Percentiles rank a stretch among this genome's conserved stretches.
These are phyloP conservation scores for Zychaea mexicana DNA, from an alignment of 371 early-diverging fungal species.

Conservation along the genomic window DNA sequence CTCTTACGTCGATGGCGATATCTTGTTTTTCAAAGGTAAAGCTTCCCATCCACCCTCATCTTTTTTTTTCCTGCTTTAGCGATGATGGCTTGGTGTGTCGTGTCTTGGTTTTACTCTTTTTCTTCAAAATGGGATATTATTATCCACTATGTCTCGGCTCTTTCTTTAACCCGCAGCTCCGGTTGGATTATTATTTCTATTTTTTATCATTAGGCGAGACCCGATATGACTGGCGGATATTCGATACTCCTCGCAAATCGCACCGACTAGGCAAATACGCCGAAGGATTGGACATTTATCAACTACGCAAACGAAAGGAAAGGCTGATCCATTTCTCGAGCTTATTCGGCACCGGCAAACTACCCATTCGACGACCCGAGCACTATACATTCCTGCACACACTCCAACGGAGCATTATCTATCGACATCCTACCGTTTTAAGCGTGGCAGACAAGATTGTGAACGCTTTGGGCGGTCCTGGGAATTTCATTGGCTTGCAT, in stretches of 20 bases:
- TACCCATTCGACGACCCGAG: conserved; percentile 43
- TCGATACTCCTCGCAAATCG: conserved; percentile 40
- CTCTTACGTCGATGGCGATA: conserved; percentile 42
- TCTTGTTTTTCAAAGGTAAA: conserved; percentile 46
- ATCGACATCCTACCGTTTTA: conserved; percentile 48
- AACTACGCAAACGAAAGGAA: conserved; percentile 29
- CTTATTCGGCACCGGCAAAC: conserved; percentile 51
- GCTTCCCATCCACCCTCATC: not conserved
- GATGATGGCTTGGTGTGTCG: too few relatives aligned
- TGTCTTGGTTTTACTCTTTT: too few relatives aligned
- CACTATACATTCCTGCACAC: conserved; percentile 36
- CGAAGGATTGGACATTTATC: conserved; percentile 37
- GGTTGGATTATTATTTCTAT: not conserved
- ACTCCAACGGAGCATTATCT: conserved; percentile 42
- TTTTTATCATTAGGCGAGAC: conserved; percentile 26
- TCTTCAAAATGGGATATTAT: too few relatives aligned
- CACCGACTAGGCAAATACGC: conserved; percentile 46
- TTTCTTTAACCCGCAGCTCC: not conserved
- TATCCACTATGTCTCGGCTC: not conserved
- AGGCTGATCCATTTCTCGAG: conserved; percentile 50
- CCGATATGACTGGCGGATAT: conserved; percentile 53
- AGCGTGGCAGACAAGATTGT: conserved; percentile 49
- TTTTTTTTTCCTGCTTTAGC: too few relatives aligned
- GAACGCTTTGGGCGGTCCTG: conserved; percentile 50
- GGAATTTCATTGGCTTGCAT: conserved; percentile 57